These are phyloP conservation scores for Podospora australis DNA, from an alignment of 495 filamentous ascomycete species.

Conservation along the genomic window DNA sequence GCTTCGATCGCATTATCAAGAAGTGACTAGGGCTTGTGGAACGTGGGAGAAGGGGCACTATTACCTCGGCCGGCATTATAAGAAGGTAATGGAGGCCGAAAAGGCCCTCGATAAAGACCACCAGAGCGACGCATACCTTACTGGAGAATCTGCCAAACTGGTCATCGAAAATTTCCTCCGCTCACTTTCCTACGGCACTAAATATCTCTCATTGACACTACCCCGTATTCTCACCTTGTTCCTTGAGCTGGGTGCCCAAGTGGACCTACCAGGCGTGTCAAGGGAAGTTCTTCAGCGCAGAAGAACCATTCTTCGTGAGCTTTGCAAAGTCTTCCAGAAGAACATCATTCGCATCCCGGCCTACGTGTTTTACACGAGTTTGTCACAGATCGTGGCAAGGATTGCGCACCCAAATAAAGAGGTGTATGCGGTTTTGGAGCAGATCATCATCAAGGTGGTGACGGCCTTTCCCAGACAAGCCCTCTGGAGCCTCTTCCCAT, in stretches of 20 bases:
- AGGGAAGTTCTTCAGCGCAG: conserved; percentile 52
- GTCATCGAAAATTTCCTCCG: conserved; percentile 90
- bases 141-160: conserved; percentile 77
- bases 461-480: conserved; percentile 77
- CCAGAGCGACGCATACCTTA: conserved; percentile 50
- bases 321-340: conserved; percentile 68
- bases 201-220: conserved; percentile 90
- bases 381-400: conserved; percentile 86
- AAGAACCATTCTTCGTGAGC: conserved; percentile 57
- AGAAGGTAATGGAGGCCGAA: conserved; percentile 88
- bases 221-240: conserved; percentile 87
- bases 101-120: conserved; percentile 64
- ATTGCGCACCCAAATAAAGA: conserved; percentile 77
- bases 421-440: conserved; percentile 66
- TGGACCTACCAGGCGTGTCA: conserved; percentile 56
- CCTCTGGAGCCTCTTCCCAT: conserved; percentile 85
- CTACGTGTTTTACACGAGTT: conserved; percentile 83
- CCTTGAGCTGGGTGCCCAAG: conserved; percentile 78
- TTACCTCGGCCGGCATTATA: conserved; percentile 94
- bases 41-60: conserved; percentile 97
- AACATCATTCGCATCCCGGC: conserved; percentile 69
- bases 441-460: conserved; percentile 77
- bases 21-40: conserved; percentile 53
- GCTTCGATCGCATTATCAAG: conserved; percentile 70
- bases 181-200: conserved; percentile 78